These are phyloP conservation scores for Boletus bicolor DNA, from an alignment of 768 basidiomycete genomes.

Conservation along the genomic window DNA sequence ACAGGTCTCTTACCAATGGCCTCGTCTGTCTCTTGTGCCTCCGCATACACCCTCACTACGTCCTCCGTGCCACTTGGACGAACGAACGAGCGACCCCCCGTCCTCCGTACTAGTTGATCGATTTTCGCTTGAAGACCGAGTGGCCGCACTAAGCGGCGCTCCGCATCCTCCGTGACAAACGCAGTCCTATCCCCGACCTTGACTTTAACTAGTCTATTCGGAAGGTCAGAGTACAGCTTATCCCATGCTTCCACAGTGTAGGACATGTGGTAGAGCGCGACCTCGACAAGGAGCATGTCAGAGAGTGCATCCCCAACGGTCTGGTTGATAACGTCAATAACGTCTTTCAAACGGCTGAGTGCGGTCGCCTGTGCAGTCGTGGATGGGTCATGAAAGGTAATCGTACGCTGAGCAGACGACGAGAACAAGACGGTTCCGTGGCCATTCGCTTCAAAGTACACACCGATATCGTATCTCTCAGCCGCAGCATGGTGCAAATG, in stretches of 20 bases:
- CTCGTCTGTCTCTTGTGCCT: conserved; percentile 68
- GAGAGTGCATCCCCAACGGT: conserved; percentile 97
- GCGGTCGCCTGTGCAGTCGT: conserved; percentile 83
- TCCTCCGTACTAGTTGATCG: conserved; percentile 77
- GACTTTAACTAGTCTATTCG: conserved; percentile 94
- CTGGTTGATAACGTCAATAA: conserved; percentile 90
- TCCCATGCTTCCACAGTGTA: conserved; percentile 90
- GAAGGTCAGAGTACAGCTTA: conserved; percentile 86
- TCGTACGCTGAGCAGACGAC: conserved; percentile 56
- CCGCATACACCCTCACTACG: conserved; percentile 96
- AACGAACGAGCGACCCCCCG: conserved; percentile 89
- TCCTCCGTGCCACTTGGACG: conserved; percentile 98
- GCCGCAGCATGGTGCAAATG: conserved; percentile 97
- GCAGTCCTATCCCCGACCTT: conserved; percentile 74
- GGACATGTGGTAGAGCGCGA: conserved; percentile 83
- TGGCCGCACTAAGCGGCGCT: conserved; percentile 82
- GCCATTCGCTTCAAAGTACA: conserved; percentile 99
- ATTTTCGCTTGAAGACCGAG: conserved; percentile 76
- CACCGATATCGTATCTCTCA: conserved; percentile 87
- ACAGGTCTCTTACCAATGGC: conserved; percentile 64
- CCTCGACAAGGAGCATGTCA: conserved; percentile 93
- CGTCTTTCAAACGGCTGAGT: conserved; percentile 68
- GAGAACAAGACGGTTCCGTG: conserved; percentile 98
- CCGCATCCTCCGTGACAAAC: conserved; percentile 93
- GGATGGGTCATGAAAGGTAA: conserved; percentile 64